These are phyloP conservation scores for Paramecium caudatum DNA, from an alignment of 73 alveolate species.

Conservation along the genomic window DNA sequence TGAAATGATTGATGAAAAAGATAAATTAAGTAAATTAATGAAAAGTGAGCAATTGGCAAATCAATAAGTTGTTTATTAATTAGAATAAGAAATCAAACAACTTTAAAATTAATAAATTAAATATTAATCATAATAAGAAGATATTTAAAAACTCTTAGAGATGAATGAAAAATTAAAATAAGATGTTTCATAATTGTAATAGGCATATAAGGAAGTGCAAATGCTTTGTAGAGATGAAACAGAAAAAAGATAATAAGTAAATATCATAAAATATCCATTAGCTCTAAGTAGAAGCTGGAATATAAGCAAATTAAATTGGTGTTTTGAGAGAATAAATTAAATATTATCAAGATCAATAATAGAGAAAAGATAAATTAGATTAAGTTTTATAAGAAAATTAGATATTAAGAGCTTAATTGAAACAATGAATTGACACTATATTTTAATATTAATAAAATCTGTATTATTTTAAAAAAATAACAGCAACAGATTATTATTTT, in stretches of 20 bases:
- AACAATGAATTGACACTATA: not conserved
- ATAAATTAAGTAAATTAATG: slow-evolving; percentile 20
- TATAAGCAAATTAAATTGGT: not conserved
- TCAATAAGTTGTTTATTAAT: not conserved
- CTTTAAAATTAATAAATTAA: not conserved
- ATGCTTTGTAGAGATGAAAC: not conserved
- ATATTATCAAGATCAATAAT: not conserved
- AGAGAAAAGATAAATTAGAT: slow-evolving; percentile 41
- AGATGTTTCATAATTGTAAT: not conserved
- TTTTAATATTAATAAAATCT: no score
- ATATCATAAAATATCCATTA: not conserved
- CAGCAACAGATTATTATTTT: no score
- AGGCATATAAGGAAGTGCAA: not conserved
- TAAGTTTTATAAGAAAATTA: slow-evolving; percentile 49
- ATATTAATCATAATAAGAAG: slow-evolving; percentile 28
- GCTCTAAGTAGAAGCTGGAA: slow-evolving; percentile 20
- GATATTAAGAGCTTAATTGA: slow-evolving; percentile 13
- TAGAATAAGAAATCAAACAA: slow-evolving; percentile 16
- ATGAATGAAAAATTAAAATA: slow-evolving; percentile 5
- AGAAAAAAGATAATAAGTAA: slow-evolving; percentile 37
- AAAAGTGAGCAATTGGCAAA: slow-evolving; percentile 9
- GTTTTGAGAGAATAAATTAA: not conserved
- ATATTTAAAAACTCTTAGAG: not conserved
- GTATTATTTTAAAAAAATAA: no score
- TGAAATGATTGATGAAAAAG: slow-evolving; percentile 65